phyloP scores from a whole-genome alignment of 2,329 filamentous ascomycete species.

The Passalora sequoiae region DNA sequence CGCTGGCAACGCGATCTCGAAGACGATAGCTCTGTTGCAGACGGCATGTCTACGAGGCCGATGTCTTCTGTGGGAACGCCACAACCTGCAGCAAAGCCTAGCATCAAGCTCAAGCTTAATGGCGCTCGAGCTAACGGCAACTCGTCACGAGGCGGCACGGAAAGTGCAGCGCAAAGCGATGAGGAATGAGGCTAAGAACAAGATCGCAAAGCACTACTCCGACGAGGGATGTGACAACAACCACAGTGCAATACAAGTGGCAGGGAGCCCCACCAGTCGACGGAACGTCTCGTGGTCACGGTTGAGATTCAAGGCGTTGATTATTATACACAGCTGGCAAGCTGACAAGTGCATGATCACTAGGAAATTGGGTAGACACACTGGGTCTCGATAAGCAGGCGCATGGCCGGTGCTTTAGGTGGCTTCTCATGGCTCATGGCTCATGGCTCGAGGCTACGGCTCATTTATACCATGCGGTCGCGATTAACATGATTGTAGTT shows the following conservation, averaged over 20 bases:
- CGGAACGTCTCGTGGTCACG: not conserved
- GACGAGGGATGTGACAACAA: not conserved
- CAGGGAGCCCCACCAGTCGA: not conserved
- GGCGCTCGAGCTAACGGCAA: slow-evolving; percentile 41
- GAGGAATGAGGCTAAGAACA: slow-evolving; percentile 40
- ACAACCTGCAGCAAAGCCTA: slow-evolving; percentile 43
- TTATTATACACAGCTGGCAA: not conserved
- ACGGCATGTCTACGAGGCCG: slow-evolving; percentile 47
- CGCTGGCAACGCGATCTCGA: slow-evolving; percentile 55
- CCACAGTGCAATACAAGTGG: not conserved
- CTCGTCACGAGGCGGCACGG: slow-evolving; percentile 37
- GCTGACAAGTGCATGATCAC: slow-evolving; percentile 1
- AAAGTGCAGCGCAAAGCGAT: slow-evolving; percentile 48
- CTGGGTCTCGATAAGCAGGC: not conserved
- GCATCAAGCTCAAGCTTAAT: slow-evolving; percentile 65
- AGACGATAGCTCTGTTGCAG: slow-evolving; percentile 41
- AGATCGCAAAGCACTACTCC: not conserved
- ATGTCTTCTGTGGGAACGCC: slow-evolving; percentile 60
- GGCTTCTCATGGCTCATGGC: no score
- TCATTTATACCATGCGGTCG: no score
- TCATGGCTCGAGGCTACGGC: no score
- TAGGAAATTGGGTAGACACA: not conserved
- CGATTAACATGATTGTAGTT: no score
- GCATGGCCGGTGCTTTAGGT: not conserved
- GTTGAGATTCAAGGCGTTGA: not conserved